Evolutionary conservation across 805 yeast genomes (phyloP).

Genomic region (Wickerhamiella occidentalis): DNA sequence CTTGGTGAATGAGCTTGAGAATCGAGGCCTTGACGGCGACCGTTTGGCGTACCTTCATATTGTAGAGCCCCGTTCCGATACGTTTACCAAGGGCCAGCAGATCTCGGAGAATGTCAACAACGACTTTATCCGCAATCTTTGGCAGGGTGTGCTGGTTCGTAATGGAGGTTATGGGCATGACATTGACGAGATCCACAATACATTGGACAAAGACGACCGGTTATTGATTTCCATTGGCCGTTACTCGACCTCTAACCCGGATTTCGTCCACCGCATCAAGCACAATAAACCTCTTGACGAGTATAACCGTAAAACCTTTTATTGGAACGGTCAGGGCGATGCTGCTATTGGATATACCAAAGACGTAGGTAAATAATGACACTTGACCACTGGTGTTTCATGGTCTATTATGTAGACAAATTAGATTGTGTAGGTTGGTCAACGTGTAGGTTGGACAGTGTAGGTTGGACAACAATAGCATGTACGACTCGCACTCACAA

Average conservation of each 20-base stretch:
- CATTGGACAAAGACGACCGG: conserved; percentile 19
- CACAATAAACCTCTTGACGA: conserved; percentile 32
- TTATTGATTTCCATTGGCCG: conserved; percentile 36
- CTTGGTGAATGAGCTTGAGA: conserved; percentile 33
- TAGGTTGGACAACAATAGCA: too few species aligned
- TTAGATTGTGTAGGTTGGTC: too few species aligned
- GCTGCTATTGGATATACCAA: conserved; percentile 30
- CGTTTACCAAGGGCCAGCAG: conserved; percentile 10
- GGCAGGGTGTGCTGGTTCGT: conserved; percentile 20
- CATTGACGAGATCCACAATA: conserved; percentile 8
- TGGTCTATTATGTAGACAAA: too few species aligned
- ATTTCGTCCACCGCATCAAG: conserved; percentile 35
- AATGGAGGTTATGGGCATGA: conserved; percentile 19
- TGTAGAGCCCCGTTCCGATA: conserved; percentile 36
- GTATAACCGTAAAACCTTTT: conserved; percentile 42
- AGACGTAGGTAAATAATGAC: neutral
- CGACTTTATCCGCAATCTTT: conserved; percentile 17
- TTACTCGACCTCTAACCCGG: conserved; percentile 44
- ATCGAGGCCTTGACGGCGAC: conserved; percentile 29
- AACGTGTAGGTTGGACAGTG: too few species aligned
- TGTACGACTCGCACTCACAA: too few species aligned
- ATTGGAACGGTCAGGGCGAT: conserved; percentile 22
- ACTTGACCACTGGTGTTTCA: too few species aligned
- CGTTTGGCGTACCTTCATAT: conserved; percentile 34
- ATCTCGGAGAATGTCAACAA: conserved; percentile 8